Conservation (phyloP, 306 rosid species). For the Trichosanthes truncata region DNA sequence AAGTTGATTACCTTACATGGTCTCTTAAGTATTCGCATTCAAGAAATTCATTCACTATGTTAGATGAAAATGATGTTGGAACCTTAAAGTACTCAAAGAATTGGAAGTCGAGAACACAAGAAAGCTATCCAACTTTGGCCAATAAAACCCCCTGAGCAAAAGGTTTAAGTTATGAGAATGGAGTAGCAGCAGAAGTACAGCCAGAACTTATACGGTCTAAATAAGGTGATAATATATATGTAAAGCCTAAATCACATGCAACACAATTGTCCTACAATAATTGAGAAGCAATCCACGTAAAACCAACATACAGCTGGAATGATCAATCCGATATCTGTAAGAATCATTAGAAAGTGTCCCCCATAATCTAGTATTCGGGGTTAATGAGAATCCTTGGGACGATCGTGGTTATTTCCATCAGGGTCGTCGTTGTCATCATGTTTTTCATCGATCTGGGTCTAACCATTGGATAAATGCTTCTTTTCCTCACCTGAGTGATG, state of each 20-base stretch:
- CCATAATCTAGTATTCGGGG: background rate
- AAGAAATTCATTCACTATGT: too few species aligned
- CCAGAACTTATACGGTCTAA: background rate
- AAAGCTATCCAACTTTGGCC: background rate
- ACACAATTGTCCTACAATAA: background rate
- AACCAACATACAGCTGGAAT: background rate
- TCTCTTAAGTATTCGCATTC: too few species aligned
- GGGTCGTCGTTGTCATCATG: background rate
- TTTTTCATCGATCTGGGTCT: background rate
- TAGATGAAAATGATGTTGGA: too few species aligned
- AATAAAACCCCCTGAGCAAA: background rate
- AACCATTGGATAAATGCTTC: slow-evolving; percentile 10
- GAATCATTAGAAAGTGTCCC: background rate
- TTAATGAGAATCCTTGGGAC: background rate
- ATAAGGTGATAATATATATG: background rate
- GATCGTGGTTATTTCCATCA: background rate
- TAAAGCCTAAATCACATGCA: background rate
- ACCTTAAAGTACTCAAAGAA: background rate
- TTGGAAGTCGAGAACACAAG: background rate
- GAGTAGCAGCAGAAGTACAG: background rate
- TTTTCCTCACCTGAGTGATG: slow-evolving; percentile 27
- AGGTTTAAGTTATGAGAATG: background rate
- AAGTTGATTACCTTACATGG: too few species aligned
- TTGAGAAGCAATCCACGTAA: background rate
- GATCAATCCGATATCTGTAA: background rate